These are phyloP conservation scores for Neoboletus subvelutipes DNA, from an alignment of 768 basidiomycete genomes.

Conservation along the genomic window DNA sequence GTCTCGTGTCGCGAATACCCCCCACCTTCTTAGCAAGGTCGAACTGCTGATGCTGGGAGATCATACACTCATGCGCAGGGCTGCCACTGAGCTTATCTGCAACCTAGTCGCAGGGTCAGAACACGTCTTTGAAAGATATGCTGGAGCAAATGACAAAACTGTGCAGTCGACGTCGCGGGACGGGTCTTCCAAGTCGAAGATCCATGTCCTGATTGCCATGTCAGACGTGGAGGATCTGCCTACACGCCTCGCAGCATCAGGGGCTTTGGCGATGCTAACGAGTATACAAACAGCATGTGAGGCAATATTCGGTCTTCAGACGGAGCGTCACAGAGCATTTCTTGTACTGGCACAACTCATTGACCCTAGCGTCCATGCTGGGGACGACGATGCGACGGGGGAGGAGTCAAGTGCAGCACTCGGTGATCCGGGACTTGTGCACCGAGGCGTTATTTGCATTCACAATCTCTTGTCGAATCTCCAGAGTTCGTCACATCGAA, in stretches of 20 bases:
- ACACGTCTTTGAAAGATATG: conserved; percentile 71
- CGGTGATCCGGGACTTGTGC: conserved; percentile 61
- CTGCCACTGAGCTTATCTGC: conserved; percentile 88
- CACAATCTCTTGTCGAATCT: conserved; percentile 58
- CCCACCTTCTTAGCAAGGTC: conserved; percentile 60
- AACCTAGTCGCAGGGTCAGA: conserved; percentile 84
- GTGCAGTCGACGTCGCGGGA: conserved; percentile 44
- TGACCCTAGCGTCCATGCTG: conserved; percentile 48
- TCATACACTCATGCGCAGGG: conserved; percentile 77
- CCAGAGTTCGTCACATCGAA: conserved; percentile 37
- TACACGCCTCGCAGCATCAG: conserved; percentile 88
- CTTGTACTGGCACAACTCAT: conserved; percentile 65
- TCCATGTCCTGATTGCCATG: conserved; percentile 82
- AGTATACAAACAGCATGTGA: conserved; percentile 58
- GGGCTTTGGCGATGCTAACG: conserved; percentile 82
- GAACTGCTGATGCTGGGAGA: conserved; percentile 82
- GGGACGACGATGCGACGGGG: conserved; percentile 35
- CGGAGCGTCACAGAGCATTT: conserved; percentile 62
- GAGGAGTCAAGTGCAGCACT: conserved; percentile 32
- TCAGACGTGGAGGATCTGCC: conserved; percentile 83
- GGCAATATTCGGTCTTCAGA: conserved; percentile 61
- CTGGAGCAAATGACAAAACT: conserved; percentile 37
- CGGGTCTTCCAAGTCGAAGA: conserved; percentile 48
- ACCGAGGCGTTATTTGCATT: conserved; percentile 77
- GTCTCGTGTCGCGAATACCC: conserved; percentile 59